Conservation (phyloP, 163 green algal genomes). For the Chloromonas sp. region DNA sequence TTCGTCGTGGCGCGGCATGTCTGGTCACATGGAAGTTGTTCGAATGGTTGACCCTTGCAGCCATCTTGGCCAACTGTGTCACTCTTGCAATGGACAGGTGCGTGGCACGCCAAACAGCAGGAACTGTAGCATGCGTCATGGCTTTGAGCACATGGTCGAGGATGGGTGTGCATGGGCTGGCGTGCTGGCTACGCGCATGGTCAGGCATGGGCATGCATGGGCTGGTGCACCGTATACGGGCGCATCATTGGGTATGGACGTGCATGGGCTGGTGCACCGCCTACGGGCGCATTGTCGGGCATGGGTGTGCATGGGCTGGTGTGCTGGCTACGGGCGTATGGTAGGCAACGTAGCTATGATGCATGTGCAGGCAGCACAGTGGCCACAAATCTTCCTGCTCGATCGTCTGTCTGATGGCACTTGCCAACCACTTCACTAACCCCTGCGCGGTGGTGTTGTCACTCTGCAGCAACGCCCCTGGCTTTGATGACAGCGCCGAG, state of each 20-base stretch:
- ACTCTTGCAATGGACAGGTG: conserved; percentile 5
- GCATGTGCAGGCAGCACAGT: not conserved
- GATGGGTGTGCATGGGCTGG: not conserved
- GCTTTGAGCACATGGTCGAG: no score
- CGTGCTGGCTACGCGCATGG: not conserved
- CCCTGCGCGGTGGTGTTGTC: not conserved
- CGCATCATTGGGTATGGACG: not conserved
- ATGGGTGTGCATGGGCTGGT: no score
- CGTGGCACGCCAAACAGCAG: not conserved
- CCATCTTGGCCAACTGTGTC: conserved; percentile 4
- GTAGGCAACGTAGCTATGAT: not conserved
- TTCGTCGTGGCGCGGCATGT: not conserved
- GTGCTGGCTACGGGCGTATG: not conserved
- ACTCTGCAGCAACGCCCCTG: not conserved
- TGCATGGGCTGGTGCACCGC: not conserved
- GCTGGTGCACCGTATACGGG: not conserved
- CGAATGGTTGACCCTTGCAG: not conserved
- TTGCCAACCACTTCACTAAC: not conserved
- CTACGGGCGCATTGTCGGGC: not conserved
- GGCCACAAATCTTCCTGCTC: not conserved
- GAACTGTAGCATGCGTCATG: not conserved
- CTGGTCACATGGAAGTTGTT: not conserved
- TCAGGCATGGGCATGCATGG: not conserved
- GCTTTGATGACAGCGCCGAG: not conserved
- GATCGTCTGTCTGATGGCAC: not conserved